These are phyloP conservation scores for Kondoa subrosea DNA, from an alignment of 768 basidiomycete genomes.

Conservation along the genomic window DNA sequence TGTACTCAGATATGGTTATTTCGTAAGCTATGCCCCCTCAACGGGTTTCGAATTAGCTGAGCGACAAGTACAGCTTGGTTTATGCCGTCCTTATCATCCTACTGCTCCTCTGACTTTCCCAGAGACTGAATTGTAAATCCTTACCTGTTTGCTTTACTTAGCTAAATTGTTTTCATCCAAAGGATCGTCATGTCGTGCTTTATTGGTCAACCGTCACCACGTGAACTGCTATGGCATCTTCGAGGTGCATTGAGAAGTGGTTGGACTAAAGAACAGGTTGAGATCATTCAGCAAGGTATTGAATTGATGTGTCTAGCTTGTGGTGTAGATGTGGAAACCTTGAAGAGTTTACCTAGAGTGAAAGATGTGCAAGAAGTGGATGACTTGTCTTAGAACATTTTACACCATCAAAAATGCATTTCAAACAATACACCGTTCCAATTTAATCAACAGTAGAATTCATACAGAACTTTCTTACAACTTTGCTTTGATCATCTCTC, in stretches of 20 bases:
- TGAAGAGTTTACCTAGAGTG: not conserved
- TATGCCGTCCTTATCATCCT: not conserved
- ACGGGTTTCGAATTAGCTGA: not conserved
- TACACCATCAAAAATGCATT: no score
- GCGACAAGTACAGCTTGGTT: not conserved
- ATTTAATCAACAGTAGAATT: no score
- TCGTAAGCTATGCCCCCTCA: not conserved
- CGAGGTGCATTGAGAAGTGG: not conserved
- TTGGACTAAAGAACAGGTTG: not conserved
- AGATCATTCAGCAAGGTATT: not conserved
- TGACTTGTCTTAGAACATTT: not conserved
- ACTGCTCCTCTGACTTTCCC: not conserved
- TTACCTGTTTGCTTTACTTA: not conserved
- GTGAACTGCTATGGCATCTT: not conserved
- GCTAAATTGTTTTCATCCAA: not conserved
- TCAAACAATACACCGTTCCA: no score
- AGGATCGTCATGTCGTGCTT: not conserved
- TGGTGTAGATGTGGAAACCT: not conserved
- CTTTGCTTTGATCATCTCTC: not conserved
- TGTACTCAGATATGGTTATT: not conserved
- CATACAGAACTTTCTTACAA: conserved; percentile 1
- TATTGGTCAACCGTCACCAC: not conserved
- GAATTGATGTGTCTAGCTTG: not conserved
- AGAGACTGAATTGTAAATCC: not conserved
- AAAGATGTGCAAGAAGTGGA: not conserved